Conservation (phyloP, 176 grass and related monocot species). For the Oryza glaberrima region DNA sequence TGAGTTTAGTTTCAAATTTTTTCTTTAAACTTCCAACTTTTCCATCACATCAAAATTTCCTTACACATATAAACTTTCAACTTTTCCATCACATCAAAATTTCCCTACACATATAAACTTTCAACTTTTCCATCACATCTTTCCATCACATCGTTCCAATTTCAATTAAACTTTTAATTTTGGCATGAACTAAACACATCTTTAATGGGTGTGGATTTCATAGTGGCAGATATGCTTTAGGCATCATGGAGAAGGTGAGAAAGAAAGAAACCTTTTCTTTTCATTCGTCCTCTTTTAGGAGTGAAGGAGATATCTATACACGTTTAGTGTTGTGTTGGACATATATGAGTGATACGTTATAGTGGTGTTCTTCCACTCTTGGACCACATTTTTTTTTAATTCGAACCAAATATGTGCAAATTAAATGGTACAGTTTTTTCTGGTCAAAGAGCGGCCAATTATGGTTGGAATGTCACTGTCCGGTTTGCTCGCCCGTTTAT, state of each 20-base stretch:
- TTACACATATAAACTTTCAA: too few relatives aligned
- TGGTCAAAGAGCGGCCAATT: background rate
- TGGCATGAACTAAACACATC: too few relatives aligned
- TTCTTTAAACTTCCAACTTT: too few relatives aligned
- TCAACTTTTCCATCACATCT: too few relatives aligned
- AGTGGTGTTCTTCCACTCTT: background rate
- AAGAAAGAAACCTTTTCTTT: slow-evolving; percentile 20
- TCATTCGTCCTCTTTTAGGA: background rate
- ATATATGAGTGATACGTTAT: background rate
- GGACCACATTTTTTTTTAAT: background rate
- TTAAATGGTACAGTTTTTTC: background rate
- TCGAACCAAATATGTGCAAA: slow-evolving; percentile 3
- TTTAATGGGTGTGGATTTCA: background rate
- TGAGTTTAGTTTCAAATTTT: too few relatives aligned
- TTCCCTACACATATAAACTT: too few relatives aligned
- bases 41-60: too few relatives aligned
- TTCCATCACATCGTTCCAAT: too few relatives aligned
- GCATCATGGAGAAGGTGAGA: slow-evolving; percentile 21
- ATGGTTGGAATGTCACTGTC: background rate
- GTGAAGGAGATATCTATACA: background rate
- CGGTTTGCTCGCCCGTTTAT: background rate
- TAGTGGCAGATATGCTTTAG: background rate
- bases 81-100: too few relatives aligned
- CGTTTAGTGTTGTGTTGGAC: background rate
- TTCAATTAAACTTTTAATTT: too few relatives aligned